Base-by-base conservation (phyloP, 2,329 filamentous ascomycete species). In the Exophiala sp. region DNA sequence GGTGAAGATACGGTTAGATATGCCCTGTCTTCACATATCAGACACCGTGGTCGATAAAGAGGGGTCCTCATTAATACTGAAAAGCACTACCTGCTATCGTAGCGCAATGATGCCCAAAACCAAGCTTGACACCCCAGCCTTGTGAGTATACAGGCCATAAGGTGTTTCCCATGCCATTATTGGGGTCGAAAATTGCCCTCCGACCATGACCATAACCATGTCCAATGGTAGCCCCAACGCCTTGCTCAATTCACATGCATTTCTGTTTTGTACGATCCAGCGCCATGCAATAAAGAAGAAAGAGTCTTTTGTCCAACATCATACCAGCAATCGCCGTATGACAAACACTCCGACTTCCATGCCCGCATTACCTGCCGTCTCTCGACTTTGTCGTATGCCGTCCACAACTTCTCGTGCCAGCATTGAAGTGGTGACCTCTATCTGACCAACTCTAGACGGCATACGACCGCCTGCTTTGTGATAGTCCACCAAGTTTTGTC, bases 341-440 rank as follows among this genome's bases (percentile, higher is more conserved):
- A 78, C 73, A 60, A 78, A 78, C 12, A 78, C 70, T 7, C 74
- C 76, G 41, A 78, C 63, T 60, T 78, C 75, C 21, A 78, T 64
- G 1, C 71, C 72, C 33, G 71, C 67, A 14, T 66, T 71, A 40
- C 62, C 62, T 36, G 62, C 56, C 7, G 76, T 75, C 54, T 72
- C 72, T 45, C 65, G 70, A 50, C 70, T 72, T 47, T 72, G 74
- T 36, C 73, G 75, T n/a, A 86, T 78, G 5, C 80, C 81, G 41
- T 84, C 77, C 40, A 83, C 69, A 11, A 86, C 76, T 59, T 83
- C 78, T 54, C 81, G 74, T 38, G 84, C 75, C n/a, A 85, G 68
- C 62, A 79, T 78, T 18, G 79, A 74, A 0, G 79, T 75, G 1
- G 77, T 79, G 42, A 80, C 66, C 46, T 79, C 75, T 46, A 74